phyloP scores from a whole-genome alignment of 164 flowering plant species.

The Liquidambar formosana region DNA sequence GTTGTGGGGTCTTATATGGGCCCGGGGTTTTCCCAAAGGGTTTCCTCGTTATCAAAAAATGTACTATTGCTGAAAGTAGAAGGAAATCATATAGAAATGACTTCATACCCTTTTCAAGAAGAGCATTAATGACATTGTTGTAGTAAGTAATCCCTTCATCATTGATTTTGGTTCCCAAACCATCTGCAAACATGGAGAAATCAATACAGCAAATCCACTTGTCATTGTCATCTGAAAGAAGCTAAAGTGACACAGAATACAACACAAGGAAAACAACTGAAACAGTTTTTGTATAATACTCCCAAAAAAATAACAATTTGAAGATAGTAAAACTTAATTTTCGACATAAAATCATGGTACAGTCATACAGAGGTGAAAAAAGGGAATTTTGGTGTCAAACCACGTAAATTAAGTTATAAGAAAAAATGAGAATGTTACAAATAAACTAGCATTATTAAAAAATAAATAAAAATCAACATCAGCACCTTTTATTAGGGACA shows the following conservation, averaged over 20 bases:
- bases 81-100: background rate
- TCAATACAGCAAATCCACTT: background rate
- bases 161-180: slow-evolving; percentile 72
- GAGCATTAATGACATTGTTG: slow-evolving; percentile 74
- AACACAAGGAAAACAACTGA: background rate
- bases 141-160: slow-evolving; percentile 74
- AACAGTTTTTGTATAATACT: background rate
- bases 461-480: no score
- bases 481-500: no score
- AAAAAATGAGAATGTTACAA: no score
- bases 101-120: slow-evolving; percentile 66
- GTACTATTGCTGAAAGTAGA: background rate
- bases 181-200: slow-evolving; percentile 53
- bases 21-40: no score
- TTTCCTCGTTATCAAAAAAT: no score
- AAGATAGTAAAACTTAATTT: background rate
- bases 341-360: no score
- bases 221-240: background rate
- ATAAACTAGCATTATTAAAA: no score
- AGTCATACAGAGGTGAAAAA: no score
- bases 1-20: no score
- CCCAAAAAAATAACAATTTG: background rate
- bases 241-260: background rate
- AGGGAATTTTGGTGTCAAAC: no score
- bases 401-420: no score